Percentiles rank a stretch among this genome's conserved stretches.
Conservation (phyloP, 768 basidiomycete genomes). For the Tricholoma flavovirens region DNA sequence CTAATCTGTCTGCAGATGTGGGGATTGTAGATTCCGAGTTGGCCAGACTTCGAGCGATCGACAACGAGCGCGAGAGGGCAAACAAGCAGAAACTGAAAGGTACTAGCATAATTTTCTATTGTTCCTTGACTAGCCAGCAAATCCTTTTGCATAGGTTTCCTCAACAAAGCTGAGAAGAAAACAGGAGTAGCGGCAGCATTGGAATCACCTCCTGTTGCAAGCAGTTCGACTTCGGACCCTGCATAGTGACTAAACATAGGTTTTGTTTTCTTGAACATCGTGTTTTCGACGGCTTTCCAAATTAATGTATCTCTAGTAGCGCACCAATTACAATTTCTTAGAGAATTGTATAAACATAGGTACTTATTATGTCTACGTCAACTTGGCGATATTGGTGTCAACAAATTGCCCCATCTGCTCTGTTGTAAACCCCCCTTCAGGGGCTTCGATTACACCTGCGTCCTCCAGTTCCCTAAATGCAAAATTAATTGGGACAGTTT, state of each 20-base stretch:
- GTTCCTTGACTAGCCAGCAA: background rate
- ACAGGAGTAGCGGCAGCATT: constrained; percentile 1
- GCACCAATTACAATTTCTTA: background rate
- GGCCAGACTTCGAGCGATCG: constrained; percentile 49
- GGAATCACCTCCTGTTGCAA: constrained; percentile 1
- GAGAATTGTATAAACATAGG: background rate
- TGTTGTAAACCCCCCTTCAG: constrained; percentile 49
- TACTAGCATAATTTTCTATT: constrained; percentile 17
- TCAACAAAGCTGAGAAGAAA: constrained; percentile 29
- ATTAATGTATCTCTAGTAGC: background rate
- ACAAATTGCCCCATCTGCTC: constrained; percentile 49
- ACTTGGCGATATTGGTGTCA: constrained; percentile 43
- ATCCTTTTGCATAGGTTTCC: constrained; percentile 36
- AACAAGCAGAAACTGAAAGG: constrained; percentile 75
- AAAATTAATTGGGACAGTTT: background rate
- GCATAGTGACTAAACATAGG: background rate
- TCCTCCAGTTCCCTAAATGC: constrained; percentile 58
- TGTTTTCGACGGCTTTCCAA: background rate
- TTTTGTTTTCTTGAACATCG: background rate
- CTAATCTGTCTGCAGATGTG: constrained; percentile 38
- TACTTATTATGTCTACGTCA: constrained; percentile 23
- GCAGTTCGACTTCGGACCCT: background rate
- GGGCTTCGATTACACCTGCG: constrained; percentile 65
- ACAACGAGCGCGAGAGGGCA: constrained; percentile 60
- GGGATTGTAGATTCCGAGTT: constrained; percentile 61